These are phyloP conservation scores for Malus sieversii DNA, from an alignment of 306 rosid genomes.

Conservation along the genomic window DNA sequence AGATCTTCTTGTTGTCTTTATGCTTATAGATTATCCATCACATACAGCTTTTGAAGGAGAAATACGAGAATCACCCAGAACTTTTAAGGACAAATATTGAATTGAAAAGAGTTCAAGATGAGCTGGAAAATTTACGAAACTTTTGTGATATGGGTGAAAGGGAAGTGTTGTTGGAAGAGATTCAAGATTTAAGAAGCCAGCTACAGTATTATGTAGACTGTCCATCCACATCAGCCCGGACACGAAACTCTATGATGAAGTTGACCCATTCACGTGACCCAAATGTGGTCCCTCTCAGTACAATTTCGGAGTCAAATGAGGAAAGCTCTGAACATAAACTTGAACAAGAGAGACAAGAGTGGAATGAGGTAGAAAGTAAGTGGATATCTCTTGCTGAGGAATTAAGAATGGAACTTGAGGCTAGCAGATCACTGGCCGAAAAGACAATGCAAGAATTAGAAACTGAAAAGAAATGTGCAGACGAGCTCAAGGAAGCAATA, in stretches of 20 bases:
- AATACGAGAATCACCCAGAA: constrained; percentile 89
- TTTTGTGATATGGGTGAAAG: constrained; percentile 80
- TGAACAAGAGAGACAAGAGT: constrained; percentile 69
- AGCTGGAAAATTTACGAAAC: constrained; percentile 58
- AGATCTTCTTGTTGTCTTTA: not conserved
- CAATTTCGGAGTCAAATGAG: constrained; percentile 40
- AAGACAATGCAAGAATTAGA: constrained; percentile 64
- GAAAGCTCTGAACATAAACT: constrained; percentile 45
- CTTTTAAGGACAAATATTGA: constrained; percentile 68
- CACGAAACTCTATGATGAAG: constrained; percentile 52
- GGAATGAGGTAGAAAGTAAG: constrained; percentile 88
- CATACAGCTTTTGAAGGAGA: constrained; percentile 77
- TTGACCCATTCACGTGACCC: constrained; percentile 54
- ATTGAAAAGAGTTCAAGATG: constrained; percentile 66
- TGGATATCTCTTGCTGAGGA: constrained; percentile 94
- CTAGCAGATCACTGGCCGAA: constrained; percentile 56
- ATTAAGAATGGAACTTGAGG: constrained; percentile 79
- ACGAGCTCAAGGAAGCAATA: constrained; percentile 88
- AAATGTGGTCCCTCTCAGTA: constrained; percentile 42
- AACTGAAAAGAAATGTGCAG: constrained; percentile 72
- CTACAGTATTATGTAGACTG: constrained; percentile 72
- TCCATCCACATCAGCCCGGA: constrained; percentile 47
- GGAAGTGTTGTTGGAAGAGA: constrained; percentile 93
- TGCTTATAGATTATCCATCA: constrained; percentile 20
- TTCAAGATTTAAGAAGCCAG: constrained; percentile 88